Base-by-base conservation (phyloP, 164 flowering plant genomes). In the Stephania yunnanensis region DNA sequence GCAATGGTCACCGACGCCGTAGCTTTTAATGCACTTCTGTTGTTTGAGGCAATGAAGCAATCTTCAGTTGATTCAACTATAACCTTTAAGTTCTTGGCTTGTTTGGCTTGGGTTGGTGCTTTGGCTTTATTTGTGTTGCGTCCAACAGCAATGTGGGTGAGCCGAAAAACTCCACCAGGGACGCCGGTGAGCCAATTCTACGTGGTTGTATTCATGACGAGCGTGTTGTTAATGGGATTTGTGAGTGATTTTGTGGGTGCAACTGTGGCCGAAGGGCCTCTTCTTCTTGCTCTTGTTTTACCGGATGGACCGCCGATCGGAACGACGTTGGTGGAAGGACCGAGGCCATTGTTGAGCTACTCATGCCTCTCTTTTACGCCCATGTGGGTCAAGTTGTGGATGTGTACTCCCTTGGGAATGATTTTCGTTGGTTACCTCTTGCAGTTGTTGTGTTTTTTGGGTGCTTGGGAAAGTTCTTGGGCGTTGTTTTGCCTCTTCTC, bases 221-320 rank as follows among this genome's bases (percentile, higher is more conserved):
- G 77, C 6, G 92, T 87, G 0, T 1, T 83, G 78, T 71, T 78
- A 10, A 30, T 77, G n/a, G 89, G 83, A 0, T 89, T 88, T 48
- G 0, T 84, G 0, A 77, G 88, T 1, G 90, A 89, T 72, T 52
- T 83, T 68, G 68, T 84, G 4, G 96, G 96, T 0, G 52, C 84
- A 2, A 86, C 85, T 10, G 73, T 88, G n/a, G 85, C 68, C 0
- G 82, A 82, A 50, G 95, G 90, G 0, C 85, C 98, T 0, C 30
- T 89, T 10, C 82, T 89, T 86, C 50, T 88, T 0, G 98, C 95
- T 1, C 46, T 93, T 20, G 86, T 80, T 0, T 80, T 93, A 0
- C 98, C 98, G 0, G 89, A 88, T 55, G 96, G 98, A 3, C 97
- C 97, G 0, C 93, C 96, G 0, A 71, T 93, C 6, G 93, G 95